Percentiles rank a stretch among this genome's conserved stretches.
Conservation (phyloP, 345 rosid species). For the Sonneratia caseolaris region DNA sequence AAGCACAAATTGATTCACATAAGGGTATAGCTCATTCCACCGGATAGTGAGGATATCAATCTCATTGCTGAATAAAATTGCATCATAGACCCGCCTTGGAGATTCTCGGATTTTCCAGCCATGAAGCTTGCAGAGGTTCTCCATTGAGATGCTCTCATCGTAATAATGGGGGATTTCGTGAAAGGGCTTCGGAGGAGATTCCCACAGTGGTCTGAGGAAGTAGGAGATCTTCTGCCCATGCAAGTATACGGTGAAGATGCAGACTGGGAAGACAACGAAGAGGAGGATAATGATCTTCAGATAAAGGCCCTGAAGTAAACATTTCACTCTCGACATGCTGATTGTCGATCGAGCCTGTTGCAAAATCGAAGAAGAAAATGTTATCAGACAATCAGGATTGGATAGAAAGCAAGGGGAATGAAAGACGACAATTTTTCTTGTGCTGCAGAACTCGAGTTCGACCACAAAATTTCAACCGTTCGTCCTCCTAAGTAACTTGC, state of each 20-base stretch:
- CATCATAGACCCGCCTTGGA: constrained; percentile 83
- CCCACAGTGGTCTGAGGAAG: constrained; percentile 68
- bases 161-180: constrained; percentile 62
- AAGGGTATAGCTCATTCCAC: constrained; percentile 89
- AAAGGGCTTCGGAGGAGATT: constrained; percentile 56
- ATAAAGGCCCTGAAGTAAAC: constrained; percentile 45
- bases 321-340: constrained; percentile 45
- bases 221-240: constrained; percentile 58
- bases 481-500: background rate
- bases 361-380: background rate
- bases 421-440: background rate
- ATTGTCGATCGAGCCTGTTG: constrained; percentile 36
- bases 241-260: constrained; percentile 35
- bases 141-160: constrained; percentile 60
- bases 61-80: constrained; percentile 77
- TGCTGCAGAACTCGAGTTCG: background rate
- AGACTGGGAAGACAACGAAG: constrained; percentile 32
- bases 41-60: constrained; percentile 67
- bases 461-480: background rate
- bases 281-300: constrained; percentile 26
- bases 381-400: background rate
- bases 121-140: constrained; percentile 64
- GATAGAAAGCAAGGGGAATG: background rate
- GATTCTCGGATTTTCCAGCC: constrained; percentile 81
- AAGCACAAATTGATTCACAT: constrained; percentile 66